Conservation (phyloP, 2,329 filamentous ascomycete genomes). For the Pyrenophora tritici-repentis region DNA sequence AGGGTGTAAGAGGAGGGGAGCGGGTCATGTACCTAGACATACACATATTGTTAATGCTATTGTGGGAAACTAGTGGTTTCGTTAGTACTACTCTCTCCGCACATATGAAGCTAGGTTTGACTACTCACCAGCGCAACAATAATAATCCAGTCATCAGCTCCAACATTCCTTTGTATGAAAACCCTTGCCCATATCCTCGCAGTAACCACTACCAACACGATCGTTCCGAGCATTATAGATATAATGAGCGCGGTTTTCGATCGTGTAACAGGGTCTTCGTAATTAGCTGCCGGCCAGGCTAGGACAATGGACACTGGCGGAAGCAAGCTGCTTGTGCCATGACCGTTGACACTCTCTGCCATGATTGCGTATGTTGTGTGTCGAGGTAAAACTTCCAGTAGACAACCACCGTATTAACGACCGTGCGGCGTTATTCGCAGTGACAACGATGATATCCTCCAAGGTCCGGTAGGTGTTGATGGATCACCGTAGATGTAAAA, state of each 20-base stretch:
- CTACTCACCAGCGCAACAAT: slow-evolving; percentile 15
- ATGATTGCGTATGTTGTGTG: not conserved
- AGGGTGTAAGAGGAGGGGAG: not conserved
- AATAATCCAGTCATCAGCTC: slow-evolving; percentile 25
- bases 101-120: not conserved
- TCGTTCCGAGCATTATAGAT: slow-evolving; percentile 11
- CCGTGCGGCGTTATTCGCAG: no score
- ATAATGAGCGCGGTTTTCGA: slow-evolving; percentile 10
- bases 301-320: slow-evolving; percentile 17
- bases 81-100: not conserved
- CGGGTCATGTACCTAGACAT: not conserved
- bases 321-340: slow-evolving; percentile 12
- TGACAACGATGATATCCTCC: no score
- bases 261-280: slow-evolving; percentile 14
- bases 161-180: slow-evolving; percentile 17
- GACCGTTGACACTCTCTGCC: slow-evolving; percentile 1
- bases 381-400: no score
- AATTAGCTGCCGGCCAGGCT: slow-evolving; percentile 23
- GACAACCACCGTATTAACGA: no score
- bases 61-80: not conserved
- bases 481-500: no score
- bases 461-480: no score
- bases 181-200: slow-evolving; percentile 20
- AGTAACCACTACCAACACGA: slow-evolving; percentile 13
- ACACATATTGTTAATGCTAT: not conserved